These are phyloP conservation scores for Gossypium arboreum DNA, from an alignment of 345 rosid genomes.

Conservation along the genomic window DNA sequence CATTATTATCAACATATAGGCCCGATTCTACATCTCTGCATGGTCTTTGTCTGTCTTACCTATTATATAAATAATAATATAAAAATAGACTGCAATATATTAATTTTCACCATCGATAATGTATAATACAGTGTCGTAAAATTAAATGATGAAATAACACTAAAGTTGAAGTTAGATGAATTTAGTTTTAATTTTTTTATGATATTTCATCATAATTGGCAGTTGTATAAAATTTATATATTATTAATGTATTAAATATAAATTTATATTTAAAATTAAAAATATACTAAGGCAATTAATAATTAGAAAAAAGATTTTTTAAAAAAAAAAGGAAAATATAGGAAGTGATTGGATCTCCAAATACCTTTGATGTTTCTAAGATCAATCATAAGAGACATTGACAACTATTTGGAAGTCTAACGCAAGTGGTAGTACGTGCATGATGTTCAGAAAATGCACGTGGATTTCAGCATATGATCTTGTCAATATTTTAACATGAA, in stretches of 20 bases:
- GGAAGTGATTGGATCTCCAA: neutral
- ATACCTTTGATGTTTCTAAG: neutral
- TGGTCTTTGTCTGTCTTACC: neutral
- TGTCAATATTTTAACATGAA: neutral
- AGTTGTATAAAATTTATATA: too few relatives aligned
- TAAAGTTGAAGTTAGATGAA: too few relatives aligned
- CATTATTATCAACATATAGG: neutral
- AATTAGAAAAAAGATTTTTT: too few relatives aligned
- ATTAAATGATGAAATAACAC: too few relatives aligned
- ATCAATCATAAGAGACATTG: neutral
- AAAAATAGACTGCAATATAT: neutral
- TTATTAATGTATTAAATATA: too few relatives aligned
- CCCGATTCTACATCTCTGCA: neutral
- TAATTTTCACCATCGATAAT: too few relatives aligned
- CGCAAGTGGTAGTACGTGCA: constrained; percentile 6
- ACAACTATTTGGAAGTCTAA: constrained; percentile 9
- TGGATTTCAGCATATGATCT: neutral
- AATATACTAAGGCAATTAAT: too few relatives aligned
- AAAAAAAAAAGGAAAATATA: neutral
- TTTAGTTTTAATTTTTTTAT: too few relatives aligned
- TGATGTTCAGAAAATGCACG: constrained; percentile 11
- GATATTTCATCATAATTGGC: too few relatives aligned
- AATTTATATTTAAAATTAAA: too few relatives aligned
- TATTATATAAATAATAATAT: neutral
- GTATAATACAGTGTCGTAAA: too few relatives aligned